Evolutionary conservation across 2,329 filamentous ascomycete genomes (phyloP).

Genomic region (Fusarium euwallaceae): DNA sequence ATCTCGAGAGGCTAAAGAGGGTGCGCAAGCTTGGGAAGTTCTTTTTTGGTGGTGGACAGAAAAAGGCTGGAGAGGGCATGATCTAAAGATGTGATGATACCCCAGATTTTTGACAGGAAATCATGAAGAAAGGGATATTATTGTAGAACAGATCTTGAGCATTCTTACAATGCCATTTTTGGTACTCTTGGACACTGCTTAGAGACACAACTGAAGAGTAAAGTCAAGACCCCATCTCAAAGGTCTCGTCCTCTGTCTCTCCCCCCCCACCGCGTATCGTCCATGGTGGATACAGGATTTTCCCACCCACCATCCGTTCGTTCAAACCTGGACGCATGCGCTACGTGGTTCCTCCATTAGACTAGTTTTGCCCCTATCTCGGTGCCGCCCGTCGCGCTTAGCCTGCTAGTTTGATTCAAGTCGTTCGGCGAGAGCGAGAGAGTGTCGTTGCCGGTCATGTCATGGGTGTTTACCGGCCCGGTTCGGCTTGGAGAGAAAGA

Average conservation of each 20-base stretch:
- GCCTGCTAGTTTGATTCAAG: background rate
- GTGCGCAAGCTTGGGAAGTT: background rate
- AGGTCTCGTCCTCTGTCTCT: background rate
- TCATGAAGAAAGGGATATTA: background rate
- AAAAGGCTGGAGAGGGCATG: background rate
- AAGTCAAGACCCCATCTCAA: background rate
- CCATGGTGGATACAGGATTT: constrained; percentile 32
- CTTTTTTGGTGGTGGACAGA: background rate
- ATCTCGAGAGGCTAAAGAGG: constrained; percentile 12
- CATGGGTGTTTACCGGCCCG: constrained; percentile 19
- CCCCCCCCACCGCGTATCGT: constrained; percentile 9
- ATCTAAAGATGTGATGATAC: background rate
- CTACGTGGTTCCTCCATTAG: background rate
- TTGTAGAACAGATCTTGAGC: background rate
- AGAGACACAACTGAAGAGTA: background rate
- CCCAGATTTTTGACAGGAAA: background rate
- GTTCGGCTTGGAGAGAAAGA: background rate
- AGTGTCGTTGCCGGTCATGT: constrained; percentile 3
- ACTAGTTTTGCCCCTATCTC: constrained; percentile 27
- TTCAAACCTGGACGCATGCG: no score
- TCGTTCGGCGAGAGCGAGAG: constrained; percentile 29
- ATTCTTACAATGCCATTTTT: background rate
- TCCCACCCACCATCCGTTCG: constrained; percentile 15
- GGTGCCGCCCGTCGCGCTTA: constrained; percentile 22
- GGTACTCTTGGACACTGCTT: background rate